Conservation (phyloP, 139 green algal species). For the Diplosphaera chodatii region DNA sequence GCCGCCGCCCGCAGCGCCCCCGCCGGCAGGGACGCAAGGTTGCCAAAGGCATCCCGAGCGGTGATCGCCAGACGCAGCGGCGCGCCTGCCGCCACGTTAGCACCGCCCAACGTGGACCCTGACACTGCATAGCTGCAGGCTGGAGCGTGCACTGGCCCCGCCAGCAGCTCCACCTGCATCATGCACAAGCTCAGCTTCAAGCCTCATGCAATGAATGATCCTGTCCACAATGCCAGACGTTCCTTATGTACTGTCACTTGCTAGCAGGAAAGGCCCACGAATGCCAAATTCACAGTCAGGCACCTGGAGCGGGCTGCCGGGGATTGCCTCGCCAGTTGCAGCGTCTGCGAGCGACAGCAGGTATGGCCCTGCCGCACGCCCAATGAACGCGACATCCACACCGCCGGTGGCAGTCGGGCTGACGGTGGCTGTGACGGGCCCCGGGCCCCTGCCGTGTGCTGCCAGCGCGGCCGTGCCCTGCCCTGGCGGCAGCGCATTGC, state of each 20-base stretch:
- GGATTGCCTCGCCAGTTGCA: background rate
- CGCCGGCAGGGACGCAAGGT: background rate
- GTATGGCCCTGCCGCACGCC: background rate
- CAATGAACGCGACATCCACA: background rate
- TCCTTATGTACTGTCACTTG: too few species aligned
- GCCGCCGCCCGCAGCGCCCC: background rate
- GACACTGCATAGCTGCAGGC: background rate
- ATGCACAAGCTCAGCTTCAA: too few species aligned
- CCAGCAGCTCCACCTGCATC: background rate
- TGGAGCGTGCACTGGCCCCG: background rate
- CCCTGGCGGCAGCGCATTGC: background rate
- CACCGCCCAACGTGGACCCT: background rate
- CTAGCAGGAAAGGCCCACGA: too few species aligned
- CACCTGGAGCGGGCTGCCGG: conserved; percentile 4
- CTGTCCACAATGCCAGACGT: too few species aligned
- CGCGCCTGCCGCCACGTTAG: conserved; percentile 3
- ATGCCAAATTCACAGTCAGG: too few species aligned
- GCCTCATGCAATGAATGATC: too few species aligned
- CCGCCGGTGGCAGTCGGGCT: background rate
- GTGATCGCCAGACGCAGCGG: conserved; percentile 1
- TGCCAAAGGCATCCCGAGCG: conserved; percentile 5
- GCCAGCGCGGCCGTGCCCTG: background rate
- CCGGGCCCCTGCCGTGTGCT: background rate
- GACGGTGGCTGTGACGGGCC: background rate
- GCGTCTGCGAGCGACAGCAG: background rate